A percentile compares a stretch with the other conserved stretches of the same genome.
Conservation (phyloP, 2,329 filamentous ascomycete genomes). For the Incumbomyces delicatus region DNA sequence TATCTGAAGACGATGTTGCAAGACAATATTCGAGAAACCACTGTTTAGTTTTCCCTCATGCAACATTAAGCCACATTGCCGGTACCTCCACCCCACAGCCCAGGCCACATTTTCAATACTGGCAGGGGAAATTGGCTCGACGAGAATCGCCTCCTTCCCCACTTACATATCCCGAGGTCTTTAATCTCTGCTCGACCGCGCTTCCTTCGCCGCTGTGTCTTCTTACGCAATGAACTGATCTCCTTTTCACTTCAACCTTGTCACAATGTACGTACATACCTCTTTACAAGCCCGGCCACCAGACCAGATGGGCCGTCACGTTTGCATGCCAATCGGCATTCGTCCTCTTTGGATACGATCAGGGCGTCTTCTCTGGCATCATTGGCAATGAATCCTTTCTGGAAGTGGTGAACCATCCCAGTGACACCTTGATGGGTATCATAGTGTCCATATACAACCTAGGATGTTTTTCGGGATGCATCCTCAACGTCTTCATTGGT, state of each 20-base stretch:
- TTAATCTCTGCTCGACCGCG: neutral
- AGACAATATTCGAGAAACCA: too few relatives aligned
- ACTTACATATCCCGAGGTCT: too few relatives aligned
- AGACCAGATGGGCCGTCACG: neutral
- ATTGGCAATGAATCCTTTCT: slow-evolving; percentile 24
- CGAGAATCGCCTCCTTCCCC: too few relatives aligned
- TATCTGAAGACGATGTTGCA: too few relatives aligned
- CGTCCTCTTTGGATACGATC: slow-evolving; percentile 27
- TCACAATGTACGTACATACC: neutral
- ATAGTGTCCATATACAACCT: slow-evolving; percentile 21
- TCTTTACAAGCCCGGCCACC: slow-evolving; percentile 1
- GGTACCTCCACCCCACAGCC: too few relatives aligned
- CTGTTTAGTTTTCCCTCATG: too few relatives aligned
- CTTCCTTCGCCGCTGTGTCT: neutral
- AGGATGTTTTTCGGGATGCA: slow-evolving; percentile 22
- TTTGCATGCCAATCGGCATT: slow-evolving; percentile 18
- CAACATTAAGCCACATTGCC: too few relatives aligned
- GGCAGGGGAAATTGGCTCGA: too few relatives aligned
- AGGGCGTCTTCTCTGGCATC: slow-evolving; percentile 29
- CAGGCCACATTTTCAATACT: too few relatives aligned
- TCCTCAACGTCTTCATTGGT: slow-evolving; percentile 25
- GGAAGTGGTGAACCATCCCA: slow-evolving; percentile 17
- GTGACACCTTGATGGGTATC: slow-evolving; percentile 17
- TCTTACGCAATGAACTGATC: too few relatives aligned
- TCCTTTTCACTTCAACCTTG: too few relatives aligned